Evolutionary conservation across 1,284 basidiomycete genomes (phyloP).

Genomic region (Neolentinus lepideus): DNA sequence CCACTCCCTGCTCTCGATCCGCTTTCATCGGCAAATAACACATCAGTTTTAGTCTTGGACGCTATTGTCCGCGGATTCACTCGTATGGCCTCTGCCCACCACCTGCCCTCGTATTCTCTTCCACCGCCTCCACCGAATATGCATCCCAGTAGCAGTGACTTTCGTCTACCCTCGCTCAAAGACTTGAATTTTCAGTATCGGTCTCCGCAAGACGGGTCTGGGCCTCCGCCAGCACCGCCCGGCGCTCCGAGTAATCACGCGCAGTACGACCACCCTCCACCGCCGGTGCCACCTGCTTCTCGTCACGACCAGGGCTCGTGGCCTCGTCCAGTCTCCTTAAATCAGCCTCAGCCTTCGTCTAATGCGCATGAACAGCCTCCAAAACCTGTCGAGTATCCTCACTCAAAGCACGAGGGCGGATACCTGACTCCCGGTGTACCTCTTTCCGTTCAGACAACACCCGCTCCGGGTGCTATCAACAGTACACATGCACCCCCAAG

Average conservation of each 20-base stretch:
- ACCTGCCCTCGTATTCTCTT: slow-evolving; percentile 19
- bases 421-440: slow-evolving; percentile 5
- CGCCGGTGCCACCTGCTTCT: slow-evolving; percentile 7
- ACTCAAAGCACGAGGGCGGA: slow-evolving; percentile 1
- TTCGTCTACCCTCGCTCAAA: slow-evolving; percentile 59
- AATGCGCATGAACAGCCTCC: slow-evolving; percentile 13
- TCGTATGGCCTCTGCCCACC: slow-evolving; percentile 21
- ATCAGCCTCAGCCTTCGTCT: slow-evolving; percentile 7
- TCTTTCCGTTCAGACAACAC: slow-evolving; percentile 6
- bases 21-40: background rate
- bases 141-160: slow-evolving; percentile 25
- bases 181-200: slow-evolving; percentile 52
- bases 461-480: slow-evolving; percentile 2
- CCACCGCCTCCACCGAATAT: slow-evolving; percentile 21
- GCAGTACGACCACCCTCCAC: background rate
- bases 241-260: slow-evolving; percentile 6
- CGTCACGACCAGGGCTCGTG: slow-evolving; percentile 19
- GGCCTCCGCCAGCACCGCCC: slow-evolving; percentile 7
- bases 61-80: background rate
- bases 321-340: slow-evolving; percentile 12
- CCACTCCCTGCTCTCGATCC: background rate
- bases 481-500: slow-evolving; percentile 5
- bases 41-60: background rate
- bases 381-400: slow-evolving; percentile 13
- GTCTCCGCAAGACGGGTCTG: slow-evolving; percentile 22